Evolutionary conservation across 129 eudicot genomes (phyloP).

Genomic region (Flaveria ramosissima): DNA sequence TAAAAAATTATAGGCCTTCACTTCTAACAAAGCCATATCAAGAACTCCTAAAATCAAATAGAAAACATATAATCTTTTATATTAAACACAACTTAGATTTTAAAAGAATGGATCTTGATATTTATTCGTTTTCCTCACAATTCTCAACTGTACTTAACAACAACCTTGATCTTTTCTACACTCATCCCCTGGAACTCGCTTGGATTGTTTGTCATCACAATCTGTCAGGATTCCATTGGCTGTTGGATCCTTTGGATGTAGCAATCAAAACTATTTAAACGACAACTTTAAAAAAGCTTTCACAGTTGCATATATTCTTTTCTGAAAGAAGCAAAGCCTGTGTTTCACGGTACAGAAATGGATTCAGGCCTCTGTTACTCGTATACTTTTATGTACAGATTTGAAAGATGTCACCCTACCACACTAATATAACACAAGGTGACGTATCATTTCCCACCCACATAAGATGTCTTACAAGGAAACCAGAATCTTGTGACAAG

Average conservation of each 20-base stretch:
- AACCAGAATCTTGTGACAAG: too few species aligned
- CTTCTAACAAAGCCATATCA: conserved; percentile 7
- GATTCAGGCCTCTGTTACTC: not conserved
- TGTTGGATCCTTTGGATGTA: not conserved
- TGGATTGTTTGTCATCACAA: not conserved
- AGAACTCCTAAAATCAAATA: not conserved
- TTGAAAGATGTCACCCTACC: too few species aligned
- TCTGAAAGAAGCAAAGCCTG: not conserved
- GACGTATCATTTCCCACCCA: not conserved
- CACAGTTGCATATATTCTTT: not conserved
- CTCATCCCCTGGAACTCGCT: too few species aligned
- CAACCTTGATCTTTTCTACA: too few species aligned
- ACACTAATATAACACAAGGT: too few species aligned
- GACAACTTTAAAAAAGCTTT: not conserved
- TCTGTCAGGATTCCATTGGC: not conserved
- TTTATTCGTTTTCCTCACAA: not conserved
- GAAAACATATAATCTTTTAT: not conserved
- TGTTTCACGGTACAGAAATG: not conserved
- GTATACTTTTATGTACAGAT: too few species aligned
- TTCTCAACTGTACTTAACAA: not conserved
- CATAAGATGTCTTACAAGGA: too few species aligned
- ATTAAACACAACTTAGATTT: not conserved
- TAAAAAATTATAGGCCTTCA: not conserved
- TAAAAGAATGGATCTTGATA: too few species aligned
- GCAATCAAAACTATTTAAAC: not conserved